Base-by-base conservation (phyloP, 768 basidiomycete genomes). In the Russula ochroleuca region DNA sequence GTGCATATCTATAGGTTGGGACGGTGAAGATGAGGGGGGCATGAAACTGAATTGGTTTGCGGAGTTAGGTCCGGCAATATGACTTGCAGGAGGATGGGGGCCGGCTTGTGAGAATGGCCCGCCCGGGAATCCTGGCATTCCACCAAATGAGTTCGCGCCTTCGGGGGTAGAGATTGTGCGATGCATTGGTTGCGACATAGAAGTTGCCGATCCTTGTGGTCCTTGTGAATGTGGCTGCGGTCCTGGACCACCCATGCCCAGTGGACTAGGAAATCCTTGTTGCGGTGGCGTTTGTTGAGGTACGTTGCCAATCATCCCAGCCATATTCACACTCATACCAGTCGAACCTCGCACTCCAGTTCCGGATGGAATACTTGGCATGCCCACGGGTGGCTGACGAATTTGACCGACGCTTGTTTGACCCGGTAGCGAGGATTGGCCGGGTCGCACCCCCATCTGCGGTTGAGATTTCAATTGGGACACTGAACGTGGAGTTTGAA, bases 261-360 rank as follows among this genome's bases (percentile, higher is more conserved):
- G 15, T 9, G 38, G 4, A 56, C 28, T 54, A 21, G 61, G 50
- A 56, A 54, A 63, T 38, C 53, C 58, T 41, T 61, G 66, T 40
- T 57, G 66, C n/a, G 35, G 7, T 67, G 62, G 54, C 21, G 73
- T 71, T 47, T 77, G 75, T 66, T 77, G 77, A 15, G 73, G 19
- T 57, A 77, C 70, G 66, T 64, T 76, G 64, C 74, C 77, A 81
- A 87, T 84, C 47, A 83, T 74, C 68, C 77, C 80, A 37, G 78
- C 77, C 10, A 78, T 72, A 7, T 83, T 77, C 33, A 76, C 69
- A 11, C 81, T 70, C 50, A 85, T 55, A 10, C 52, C 38, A 37
- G 52, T 67, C 75, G 65, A 69, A 77, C 77, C 66, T 77, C 78
- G 76, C 69, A 81, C 77, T 11, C 75, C 75, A 17, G 41, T n/a